Percentiles rank a stretch among this genome's conserved stretches.
phyloP scores from a whole-genome alignment of 305 asterid species.

The Fraxinus latifolia region DNA sequence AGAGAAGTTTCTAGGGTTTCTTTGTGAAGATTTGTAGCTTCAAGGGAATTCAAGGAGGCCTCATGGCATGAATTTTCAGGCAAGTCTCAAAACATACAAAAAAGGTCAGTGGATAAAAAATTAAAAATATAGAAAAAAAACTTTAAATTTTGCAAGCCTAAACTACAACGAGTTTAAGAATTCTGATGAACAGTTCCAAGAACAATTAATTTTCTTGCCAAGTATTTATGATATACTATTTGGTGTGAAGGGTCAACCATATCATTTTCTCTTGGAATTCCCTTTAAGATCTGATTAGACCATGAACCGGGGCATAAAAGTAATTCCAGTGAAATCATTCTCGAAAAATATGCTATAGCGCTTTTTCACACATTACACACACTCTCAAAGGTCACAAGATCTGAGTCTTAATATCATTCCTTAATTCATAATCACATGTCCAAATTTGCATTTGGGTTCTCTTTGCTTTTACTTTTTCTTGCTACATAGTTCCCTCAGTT shows the following conservation, averaged over 20 bases:
- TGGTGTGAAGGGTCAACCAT: conserved; percentile 20
- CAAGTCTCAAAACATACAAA: conserved; percentile 14
- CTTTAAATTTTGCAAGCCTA: not conserved
- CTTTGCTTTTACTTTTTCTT: not conserved
- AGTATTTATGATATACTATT: conserved; percentile 7
- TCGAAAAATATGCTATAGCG: not conserved
- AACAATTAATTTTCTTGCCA: not conserved
- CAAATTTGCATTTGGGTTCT: conserved; percentile 2
- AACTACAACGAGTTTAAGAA: not conserved
- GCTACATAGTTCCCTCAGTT: not conserved
- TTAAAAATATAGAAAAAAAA: not conserved
- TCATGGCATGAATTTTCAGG: conserved; percentile 20
- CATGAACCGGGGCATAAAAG: not conserved
- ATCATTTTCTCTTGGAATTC: not conserved
- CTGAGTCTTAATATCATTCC: conserved; percentile 19
- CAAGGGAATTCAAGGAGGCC: not conserved
- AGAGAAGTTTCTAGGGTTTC: conserved; percentile 40
- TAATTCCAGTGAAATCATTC: conserved; percentile 4
- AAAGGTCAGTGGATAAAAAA: conserved; percentile 19
- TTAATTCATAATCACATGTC: conserved; percentile 18
- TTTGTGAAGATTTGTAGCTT: conserved; percentile 22
- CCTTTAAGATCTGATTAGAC: conserved; percentile 29
- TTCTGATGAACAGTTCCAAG: not conserved
- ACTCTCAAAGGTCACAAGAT: conserved; percentile 15
- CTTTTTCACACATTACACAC: not conserved